Percentiles rank a stretch among this genome's conserved stretches.
phyloP scores from a whole-genome alignment of 1,139 yeast genomes.

The Yamadazyma sp. region DNA sequence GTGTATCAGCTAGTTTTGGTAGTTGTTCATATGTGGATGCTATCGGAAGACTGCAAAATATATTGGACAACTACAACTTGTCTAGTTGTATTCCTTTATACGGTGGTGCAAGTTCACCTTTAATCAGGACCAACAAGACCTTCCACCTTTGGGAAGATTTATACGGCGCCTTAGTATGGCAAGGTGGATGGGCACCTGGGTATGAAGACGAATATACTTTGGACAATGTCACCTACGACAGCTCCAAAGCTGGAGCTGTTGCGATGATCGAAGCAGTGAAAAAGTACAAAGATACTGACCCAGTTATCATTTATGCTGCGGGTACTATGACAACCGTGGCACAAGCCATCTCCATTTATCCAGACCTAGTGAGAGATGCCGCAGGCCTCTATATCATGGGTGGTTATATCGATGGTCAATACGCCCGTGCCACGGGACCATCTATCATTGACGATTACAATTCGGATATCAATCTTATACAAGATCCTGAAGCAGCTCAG shows the following conservation, averaged over 20 bases:
- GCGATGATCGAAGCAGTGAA: constrained; percentile 40
- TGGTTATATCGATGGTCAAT: constrained; percentile 40
- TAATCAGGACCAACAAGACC: constrained; percentile 36
- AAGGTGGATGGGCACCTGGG: constrained; percentile 33
- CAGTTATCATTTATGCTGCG: constrained; percentile 36
- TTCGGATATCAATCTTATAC: constrained; percentile 42
- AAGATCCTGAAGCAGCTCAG: constrained; percentile 48
- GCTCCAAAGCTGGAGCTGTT: constrained; percentile 30
- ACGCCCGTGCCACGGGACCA: constrained; percentile 32
- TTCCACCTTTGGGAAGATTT: constrained; percentile 37
- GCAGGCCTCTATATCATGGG: constrained; percentile 44
- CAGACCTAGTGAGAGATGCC: constrained; percentile 34
- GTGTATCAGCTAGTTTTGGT: constrained; percentile 38
- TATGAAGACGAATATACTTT: constrained; percentile 29
- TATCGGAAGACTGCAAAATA: constrained; percentile 27
- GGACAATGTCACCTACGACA: constrained; percentile 28
- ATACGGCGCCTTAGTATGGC: constrained; percentile 41
- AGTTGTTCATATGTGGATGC: constrained; percentile 36
- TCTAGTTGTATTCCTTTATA: constrained; percentile 38
- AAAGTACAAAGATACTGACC: constrained; percentile 25
- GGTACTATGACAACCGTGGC: constrained; percentile 46
- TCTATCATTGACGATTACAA: constrained; percentile 29
- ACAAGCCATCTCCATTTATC: constrained; percentile 39
- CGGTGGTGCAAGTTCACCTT: constrained; percentile 36
- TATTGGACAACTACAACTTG: constrained; percentile 29